phyloP scores from a whole-genome alignment of 2,329 filamentous ascomycete genomes.

The Penicillium concentricum region DNA sequence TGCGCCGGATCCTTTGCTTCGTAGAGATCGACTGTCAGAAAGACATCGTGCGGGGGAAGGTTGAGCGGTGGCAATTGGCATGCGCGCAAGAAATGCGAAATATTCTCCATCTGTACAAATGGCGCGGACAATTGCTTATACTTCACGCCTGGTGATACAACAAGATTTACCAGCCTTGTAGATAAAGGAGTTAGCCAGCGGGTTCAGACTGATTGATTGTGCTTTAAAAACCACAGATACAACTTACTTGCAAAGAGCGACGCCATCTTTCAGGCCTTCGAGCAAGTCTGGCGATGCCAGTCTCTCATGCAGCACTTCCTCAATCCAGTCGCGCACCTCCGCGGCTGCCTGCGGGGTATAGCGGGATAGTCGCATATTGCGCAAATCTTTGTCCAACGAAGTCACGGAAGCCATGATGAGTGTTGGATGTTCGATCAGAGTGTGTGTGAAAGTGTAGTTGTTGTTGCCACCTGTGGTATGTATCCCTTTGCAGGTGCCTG shows the following conservation, averaged over 20 bases:
- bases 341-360: conserved; percentile 89
- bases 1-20: conserved; percentile 95
- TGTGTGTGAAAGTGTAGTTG: neutral
- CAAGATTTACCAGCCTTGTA: conserved; percentile 74
- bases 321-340: conserved; percentile 83
- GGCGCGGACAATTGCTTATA: conserved; percentile 94
- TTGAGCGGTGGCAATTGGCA: conserved; percentile 82
- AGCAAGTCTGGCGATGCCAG: conserved; percentile 75
- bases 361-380: conserved; percentile 84
- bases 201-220: conserved; percentile 1
- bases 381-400: conserved; percentile 92
- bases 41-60: conserved; percentile 89
- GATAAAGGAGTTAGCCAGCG: conserved; percentile 24
- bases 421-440: neutral
- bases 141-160: conserved; percentile 74
- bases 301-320: conserved; percentile 71
- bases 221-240: neutral
- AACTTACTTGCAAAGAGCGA: conserved; percentile 83
- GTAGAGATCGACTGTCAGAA: conserved; percentile 94
- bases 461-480: conserved; percentile 5
- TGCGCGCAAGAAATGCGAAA: conserved; percentile 88
- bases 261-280: conserved; percentile 83
- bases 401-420: conserved; percentile 84
- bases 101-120: conserved; percentile 99
- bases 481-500: conserved; percentile 25